phyloP scores from a whole-genome alignment of 148 eudicot species.

The Diospyros lotus region DNA sequence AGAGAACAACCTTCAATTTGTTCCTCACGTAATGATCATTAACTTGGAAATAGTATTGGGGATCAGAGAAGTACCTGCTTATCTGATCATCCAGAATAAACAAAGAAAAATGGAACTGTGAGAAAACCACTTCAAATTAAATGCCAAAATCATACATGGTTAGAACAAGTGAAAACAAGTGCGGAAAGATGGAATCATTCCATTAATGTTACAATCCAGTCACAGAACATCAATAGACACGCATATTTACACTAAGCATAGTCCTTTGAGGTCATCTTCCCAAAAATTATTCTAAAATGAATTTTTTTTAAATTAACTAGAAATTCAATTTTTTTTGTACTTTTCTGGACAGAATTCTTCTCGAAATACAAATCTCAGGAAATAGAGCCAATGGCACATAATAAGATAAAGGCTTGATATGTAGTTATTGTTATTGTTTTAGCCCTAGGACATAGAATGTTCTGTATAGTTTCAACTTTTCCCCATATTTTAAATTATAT shows the following conservation, averaged over 20 bases:
- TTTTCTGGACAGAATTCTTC: no score
- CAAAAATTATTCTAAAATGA: no score
- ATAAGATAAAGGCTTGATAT: no score
- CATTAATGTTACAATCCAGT: not conserved
- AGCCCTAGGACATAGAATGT: no score
- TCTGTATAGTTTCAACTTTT: not conserved
- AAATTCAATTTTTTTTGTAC: no score
- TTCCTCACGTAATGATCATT: constrained; percentile 94
- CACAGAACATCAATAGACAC: not conserved
- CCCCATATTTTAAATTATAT: not conserved
- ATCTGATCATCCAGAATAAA: constrained; percentile 37
- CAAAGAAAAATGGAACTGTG: not conserved
- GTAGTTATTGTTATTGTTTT: no score
- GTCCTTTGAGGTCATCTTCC: not conserved
- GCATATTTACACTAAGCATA: not conserved
- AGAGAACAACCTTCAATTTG: constrained; percentile 86
- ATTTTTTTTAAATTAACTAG: no score
- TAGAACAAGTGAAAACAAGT: not conserved
- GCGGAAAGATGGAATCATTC: not conserved
- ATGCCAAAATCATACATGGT: no score
- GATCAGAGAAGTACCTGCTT: constrained; percentile 85
- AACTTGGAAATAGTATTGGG: constrained; percentile 97
- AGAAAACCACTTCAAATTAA: not conserved
- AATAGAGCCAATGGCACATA: no score
- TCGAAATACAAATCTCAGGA: no score